Evolutionary conservation across 805 yeast species (phyloP), one percentile per base, ranked within the genome.

Genomic region (Yamadazyma laniorum): DNA sequence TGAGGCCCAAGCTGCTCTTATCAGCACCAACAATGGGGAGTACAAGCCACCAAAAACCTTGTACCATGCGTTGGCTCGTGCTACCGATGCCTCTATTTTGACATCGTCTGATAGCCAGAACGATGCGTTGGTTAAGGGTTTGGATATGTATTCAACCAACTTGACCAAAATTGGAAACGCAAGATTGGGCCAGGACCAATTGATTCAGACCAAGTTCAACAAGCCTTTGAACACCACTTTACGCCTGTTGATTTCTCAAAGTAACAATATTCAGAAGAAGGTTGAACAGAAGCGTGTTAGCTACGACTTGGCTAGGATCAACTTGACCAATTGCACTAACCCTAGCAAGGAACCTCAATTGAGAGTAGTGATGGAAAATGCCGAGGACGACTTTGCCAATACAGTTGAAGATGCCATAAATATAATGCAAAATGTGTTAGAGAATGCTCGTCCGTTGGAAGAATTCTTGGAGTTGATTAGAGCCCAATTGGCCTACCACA

Each of bases 331-430:
- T 41, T 65, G 72, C 51, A 47, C 67, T 6, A 66, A 67, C 44
- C 69, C 74, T 4, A 50, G 63, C 25, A 80, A 80, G 61, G 83
- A 82, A 55, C 87, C 90, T 13, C 80, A 80, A 34, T 74, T 83
- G 43, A 73, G 90, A 52, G 84, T 81, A 34, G 76, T 79, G 47
- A 81, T 87, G 75, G 95, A 87, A 62, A 77, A 81, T 44, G 80
- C 87, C 35, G 96, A 87, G 65, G 96, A 87, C 54, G 90, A 84
- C 54, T 87, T 87, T 59, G 95, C 93, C 32, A 86, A 85, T 50
- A 83, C 90, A 17, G 88, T 88, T 25, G 95, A 87, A 65, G 93
- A 84, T 54, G 93, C 95, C 27, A 87, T 86, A 38, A 68, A 80
- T 27, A 78, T 83, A 43, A 82, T 87, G 90, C 86, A 82, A 66